Conservation (phyloP, 164 flowering plant genomes). For the Amborella trichopoda region DNA sequence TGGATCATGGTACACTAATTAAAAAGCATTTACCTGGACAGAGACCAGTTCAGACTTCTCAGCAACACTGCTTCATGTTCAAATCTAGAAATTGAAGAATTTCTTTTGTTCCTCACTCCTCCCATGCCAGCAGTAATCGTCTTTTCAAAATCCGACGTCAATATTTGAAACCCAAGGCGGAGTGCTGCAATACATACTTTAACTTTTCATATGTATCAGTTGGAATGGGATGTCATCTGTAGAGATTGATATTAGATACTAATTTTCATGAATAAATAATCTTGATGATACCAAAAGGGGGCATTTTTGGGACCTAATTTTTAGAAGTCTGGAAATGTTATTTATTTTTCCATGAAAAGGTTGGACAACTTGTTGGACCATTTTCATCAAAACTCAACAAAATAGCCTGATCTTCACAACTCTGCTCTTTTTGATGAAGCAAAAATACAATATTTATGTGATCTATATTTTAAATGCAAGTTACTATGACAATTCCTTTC, state of each 20-base stretch:
- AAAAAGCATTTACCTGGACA: constrained; percentile 54
- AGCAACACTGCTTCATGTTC: constrained; percentile 23
- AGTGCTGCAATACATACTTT: constrained; percentile 75
- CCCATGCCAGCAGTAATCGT: constrained; percentile 14
- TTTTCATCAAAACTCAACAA: too few relatives aligned
- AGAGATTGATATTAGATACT: too few relatives aligned
- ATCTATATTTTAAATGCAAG: not conserved
- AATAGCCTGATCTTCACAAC: too few relatives aligned
- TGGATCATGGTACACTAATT: not conserved
- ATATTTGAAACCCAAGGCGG: constrained; percentile 80
- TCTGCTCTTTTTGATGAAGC: not conserved
- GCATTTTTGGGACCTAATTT: too few relatives aligned
- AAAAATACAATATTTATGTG: not conserved
- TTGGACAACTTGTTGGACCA: too few relatives aligned
- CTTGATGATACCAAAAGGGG: too few relatives aligned
- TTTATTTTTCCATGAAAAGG: too few relatives aligned
- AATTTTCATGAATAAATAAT: too few relatives aligned
- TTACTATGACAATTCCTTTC: not conserved
- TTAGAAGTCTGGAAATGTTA: too few relatives aligned
- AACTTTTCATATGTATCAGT: too few relatives aligned
- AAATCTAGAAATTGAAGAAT: constrained; percentile 28
- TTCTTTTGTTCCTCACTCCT: constrained; percentile 24
- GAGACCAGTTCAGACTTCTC: constrained; percentile 47
- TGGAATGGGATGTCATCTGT: too few relatives aligned
- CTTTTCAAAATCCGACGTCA: constrained; percentile 77